These are phyloP conservation scores for Pholiota microspora DNA, from an alignment of 768 basidiomycete genomes.

Conservation along the genomic window DNA sequence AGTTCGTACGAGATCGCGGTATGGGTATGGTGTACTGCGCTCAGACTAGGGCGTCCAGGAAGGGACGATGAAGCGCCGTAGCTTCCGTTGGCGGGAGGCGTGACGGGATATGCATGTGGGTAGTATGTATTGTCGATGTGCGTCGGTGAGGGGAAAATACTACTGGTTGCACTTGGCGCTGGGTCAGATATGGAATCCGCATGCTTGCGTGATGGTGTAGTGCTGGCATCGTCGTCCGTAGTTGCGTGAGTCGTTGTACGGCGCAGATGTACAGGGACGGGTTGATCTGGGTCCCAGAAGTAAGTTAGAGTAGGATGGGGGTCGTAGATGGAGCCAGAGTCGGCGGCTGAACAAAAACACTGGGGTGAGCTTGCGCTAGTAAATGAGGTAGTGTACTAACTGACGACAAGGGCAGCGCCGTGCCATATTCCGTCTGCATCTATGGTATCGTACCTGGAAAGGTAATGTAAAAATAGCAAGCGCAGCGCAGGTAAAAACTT, in stretches of 20 bases:
- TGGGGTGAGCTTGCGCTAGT: background rate
- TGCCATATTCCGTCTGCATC: slow-evolving; percentile 79
- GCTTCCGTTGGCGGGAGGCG: background rate
- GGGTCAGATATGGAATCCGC: background rate
- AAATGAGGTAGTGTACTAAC: slow-evolving; percentile 41
- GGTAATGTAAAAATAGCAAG: slow-evolving; percentile 5
- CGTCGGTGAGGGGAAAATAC: slow-evolving; percentile 1
- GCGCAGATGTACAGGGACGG: slow-evolving; percentile 16
- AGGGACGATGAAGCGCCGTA: background rate
- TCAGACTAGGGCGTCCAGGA: slow-evolving; percentile 10
- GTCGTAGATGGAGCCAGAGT: slow-evolving; percentile 75
- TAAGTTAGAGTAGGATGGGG: slow-evolving; percentile 69
- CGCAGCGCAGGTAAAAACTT: slow-evolving; percentile 7
- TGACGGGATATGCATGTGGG: background rate
- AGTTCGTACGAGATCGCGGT: slow-evolving; percentile 48
- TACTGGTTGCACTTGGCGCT: background rate
- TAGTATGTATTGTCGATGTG: background rate
- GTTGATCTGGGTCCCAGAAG: slow-evolving; percentile 66
- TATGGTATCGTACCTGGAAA: slow-evolving; percentile 77
- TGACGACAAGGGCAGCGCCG: slow-evolving; percentile 87
- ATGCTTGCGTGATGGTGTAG: background rate
- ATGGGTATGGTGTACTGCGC: slow-evolving; percentile 12
- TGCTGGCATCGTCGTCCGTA: slow-evolving; percentile 1
- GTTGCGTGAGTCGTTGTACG: slow-evolving; percentile 8
- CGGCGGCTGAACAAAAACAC: slow-evolving; percentile 53